phyloP scores from a whole-genome alignment of 371 early-diverging fungal species.

The Vairimorpha necatrix region DNA sequence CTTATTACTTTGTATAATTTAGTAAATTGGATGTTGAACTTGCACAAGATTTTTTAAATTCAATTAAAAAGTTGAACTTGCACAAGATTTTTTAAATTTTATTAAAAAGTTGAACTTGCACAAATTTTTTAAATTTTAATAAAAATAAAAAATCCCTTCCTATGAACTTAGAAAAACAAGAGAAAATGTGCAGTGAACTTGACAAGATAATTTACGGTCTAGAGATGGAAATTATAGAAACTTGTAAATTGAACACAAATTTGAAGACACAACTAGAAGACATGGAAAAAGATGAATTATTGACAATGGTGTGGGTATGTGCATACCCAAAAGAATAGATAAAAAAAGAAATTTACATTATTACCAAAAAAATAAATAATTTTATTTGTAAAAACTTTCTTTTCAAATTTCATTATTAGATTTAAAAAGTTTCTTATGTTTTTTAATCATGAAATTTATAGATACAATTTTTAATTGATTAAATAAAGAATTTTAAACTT shows the following conservation, averaged over 20 bases:
- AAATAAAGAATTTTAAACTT: too few species aligned
- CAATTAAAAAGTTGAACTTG: too few species aligned
- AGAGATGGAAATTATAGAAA: background rate
- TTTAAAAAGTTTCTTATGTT: too few species aligned
- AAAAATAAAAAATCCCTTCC: too few species aligned
- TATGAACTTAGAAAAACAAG: slow-evolving; percentile 18
- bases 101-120: too few species aligned
- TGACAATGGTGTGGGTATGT: slow-evolving; percentile 5
- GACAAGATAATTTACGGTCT: background rate
- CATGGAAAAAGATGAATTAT: background rate
- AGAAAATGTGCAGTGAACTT: background rate
- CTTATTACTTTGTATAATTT: too few species aligned
- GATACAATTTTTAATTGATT: slow-evolving; percentile 41
- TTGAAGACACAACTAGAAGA: slow-evolving; percentile 1
- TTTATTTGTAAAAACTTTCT: background rate
- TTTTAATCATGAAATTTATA: too few species aligned
- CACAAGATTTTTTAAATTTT: too few species aligned
- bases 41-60: too few species aligned
- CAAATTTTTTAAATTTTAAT: too few species aligned
- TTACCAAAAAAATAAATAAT: background rate
- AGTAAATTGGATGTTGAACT: too few species aligned
- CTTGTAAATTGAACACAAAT: slow-evolving; percentile 2
- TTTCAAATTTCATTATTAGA: too few species aligned
- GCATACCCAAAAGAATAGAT: slow-evolving; percentile 6
- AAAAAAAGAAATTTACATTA: background rate